phyloP scores from a whole-genome alignment of 169 alveolate species.

The Cyclospora cayetanensis region DNA sequence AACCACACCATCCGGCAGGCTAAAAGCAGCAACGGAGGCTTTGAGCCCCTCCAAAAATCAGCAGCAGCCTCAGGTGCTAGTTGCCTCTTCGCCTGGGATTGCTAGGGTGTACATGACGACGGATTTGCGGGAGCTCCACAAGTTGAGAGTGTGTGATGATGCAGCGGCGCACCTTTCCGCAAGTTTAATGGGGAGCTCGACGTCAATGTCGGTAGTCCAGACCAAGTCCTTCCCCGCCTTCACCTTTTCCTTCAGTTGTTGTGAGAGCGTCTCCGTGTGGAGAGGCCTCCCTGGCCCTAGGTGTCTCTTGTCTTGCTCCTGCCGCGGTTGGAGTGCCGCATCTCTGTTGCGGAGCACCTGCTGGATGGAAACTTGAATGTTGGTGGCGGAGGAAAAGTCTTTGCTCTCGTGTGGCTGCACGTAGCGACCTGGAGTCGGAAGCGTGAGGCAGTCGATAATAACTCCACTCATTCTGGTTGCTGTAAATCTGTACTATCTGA shows the following conservation, averaged over 20 bases:
- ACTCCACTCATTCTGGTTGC: neutral
- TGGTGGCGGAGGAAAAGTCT: neutral
- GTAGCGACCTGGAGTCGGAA: neutral
- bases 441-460: slow-evolving; percentile 15
- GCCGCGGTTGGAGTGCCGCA: neutral
- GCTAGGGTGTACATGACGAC: neutral
- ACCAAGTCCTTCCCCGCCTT: slow-evolving; percentile 75
- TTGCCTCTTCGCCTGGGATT: neutral
- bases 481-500: neutral
- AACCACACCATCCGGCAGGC: neutral
- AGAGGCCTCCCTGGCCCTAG: slow-evolving; percentile 11
- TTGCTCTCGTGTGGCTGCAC: neutral
- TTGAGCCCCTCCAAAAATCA: neutral
- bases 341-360: slow-evolving; percentile 13
- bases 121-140: neutral
- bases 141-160: neutral
- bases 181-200: slow-evolving; percentile 83
- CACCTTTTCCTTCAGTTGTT: neutral
- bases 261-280: neutral
- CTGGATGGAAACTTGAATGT: neutral
- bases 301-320: neutral
- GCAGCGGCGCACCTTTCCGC: slow-evolving; percentile 41
- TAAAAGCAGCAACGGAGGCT: neutral
- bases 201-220: slow-evolving; percentile 83
- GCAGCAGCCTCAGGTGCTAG: neutral